These are phyloP conservation scores for Teunomyces aglyptinius DNA, from an alignment of 805 yeast species.

Conservation along the genomic window DNA sequence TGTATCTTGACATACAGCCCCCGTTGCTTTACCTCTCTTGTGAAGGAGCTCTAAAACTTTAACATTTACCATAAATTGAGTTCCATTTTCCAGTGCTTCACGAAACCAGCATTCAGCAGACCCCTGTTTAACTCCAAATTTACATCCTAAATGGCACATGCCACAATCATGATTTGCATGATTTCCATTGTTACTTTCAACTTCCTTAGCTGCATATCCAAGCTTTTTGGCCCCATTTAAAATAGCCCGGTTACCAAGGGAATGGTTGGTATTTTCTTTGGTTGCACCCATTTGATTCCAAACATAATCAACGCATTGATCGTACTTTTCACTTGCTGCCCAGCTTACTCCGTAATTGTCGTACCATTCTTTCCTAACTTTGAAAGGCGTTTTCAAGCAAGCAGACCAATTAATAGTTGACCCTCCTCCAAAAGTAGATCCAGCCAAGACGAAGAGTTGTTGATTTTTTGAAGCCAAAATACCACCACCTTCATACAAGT, in stretches of 20 bases:
- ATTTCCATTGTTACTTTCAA: constrained; percentile 49
- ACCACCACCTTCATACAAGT: constrained; percentile 43
- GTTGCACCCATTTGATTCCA: constrained; percentile 49
- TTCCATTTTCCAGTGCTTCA: constrained; percentile 45
- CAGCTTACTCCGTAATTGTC: constrained; percentile 44
- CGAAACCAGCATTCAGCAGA: constrained; percentile 49
- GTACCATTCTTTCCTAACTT: constrained; percentile 52
- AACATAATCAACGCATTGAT: constrained; percentile 45
- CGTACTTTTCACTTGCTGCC: constrained; percentile 43
- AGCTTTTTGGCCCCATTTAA: constrained; percentile 45
- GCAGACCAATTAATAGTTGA: constrained; percentile 60
- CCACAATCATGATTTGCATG: constrained; percentile 46
- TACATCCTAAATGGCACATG: constrained; percentile 48
- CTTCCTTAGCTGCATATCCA: constrained; percentile 39
- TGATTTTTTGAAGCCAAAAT: constrained; percentile 31
- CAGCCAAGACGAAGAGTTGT: constrained; percentile 43
- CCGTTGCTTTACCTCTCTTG: constrained; percentile 43
- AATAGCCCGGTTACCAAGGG: constrained; percentile 42
- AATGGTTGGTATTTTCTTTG: constrained; percentile 38
- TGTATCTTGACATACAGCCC: constrained; percentile 39
- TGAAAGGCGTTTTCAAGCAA: constrained; percentile 47
- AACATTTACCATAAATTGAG: constrained; percentile 46
- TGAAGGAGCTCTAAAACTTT: constrained; percentile 39
- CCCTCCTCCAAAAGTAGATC: constrained; percentile 58
- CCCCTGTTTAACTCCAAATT: constrained; percentile 53